These are phyloP conservation scores for Tothia fuscella DNA, from an alignment of 2,329 filamentous ascomycete genomes.

Conservation along the genomic window DNA sequence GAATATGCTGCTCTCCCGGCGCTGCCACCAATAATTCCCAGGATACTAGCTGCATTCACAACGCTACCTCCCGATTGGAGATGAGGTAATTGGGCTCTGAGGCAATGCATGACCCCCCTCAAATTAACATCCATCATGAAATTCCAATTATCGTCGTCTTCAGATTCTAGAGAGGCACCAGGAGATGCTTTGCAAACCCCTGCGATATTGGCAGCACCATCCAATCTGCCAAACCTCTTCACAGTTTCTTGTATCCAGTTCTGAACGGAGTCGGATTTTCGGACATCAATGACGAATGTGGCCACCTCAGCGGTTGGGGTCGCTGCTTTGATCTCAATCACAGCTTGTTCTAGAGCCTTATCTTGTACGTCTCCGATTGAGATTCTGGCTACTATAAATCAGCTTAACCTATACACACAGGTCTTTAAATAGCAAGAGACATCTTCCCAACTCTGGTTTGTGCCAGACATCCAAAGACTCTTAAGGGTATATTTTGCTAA, in stretches of 20 bases:
- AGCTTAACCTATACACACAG: no score
- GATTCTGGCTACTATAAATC: conserved; percentile 1
- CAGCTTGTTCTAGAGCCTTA: conserved; percentile 1
- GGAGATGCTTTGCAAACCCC: conserved; percentile 26
- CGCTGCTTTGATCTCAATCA: background rate
- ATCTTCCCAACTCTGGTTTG: no score
- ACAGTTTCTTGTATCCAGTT: conserved; percentile 25
- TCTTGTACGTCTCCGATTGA: conserved; percentile 10
- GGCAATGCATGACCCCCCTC: conserved; percentile 10
- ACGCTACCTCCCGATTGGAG: conserved; percentile 3
- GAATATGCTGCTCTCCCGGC: conserved; percentile 2
- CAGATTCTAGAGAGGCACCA: background rate
- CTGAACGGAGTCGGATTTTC: conserved; percentile 21
- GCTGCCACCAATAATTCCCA: background rate
- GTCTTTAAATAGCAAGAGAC: no score
- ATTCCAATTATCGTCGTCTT: conserved; percentile 9
- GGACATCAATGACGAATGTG: conserved; percentile 21
- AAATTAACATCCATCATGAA: conserved; percentile 12
- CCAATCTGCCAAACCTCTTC: conserved; percentile 22
- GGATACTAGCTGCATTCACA: conserved; percentile 11
- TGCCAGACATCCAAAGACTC: no score
- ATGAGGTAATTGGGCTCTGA: conserved; percentile 8
- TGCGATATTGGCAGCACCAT: conserved; percentile 30
- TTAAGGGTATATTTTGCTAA: no score
- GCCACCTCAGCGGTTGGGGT: conserved; percentile 12